phyloP scores from a whole-genome alignment of 192 early-diverging fungal genomes.

The Coemansia sp. region DNA sequence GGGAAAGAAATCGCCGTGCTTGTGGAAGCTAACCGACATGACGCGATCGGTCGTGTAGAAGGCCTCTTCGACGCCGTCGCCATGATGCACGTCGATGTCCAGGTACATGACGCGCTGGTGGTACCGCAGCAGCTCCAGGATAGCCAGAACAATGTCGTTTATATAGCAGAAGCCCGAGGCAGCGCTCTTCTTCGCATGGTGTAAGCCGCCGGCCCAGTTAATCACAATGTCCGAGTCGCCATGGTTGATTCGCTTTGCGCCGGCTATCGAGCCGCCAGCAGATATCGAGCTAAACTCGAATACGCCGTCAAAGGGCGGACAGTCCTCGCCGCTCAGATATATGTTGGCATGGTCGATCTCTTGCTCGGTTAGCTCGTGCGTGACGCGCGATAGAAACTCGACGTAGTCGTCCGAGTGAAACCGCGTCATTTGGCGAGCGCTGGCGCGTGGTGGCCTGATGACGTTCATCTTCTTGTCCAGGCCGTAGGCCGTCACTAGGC shows the following conservation, averaged over 20 bases:
- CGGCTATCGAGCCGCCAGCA: slow-evolving; percentile 93
- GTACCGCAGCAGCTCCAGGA: slow-evolving; percentile 82
- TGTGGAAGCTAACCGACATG: slow-evolving; percentile 99
- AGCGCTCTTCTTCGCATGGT: slow-evolving; percentile 95
- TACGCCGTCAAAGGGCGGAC: slow-evolving; percentile 95
- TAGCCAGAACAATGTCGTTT: slow-evolving; percentile 93
- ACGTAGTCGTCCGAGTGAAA: slow-evolving; percentile 96
- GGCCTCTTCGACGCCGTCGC: slow-evolving; percentile 98
- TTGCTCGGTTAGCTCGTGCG: slow-evolving; percentile 69
- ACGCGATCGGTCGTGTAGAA: slow-evolving; percentile 98
- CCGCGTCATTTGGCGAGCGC: slow-evolving; percentile 83
- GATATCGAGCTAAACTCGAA: slow-evolving; percentile 92
- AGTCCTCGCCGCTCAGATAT: slow-evolving; percentile 90
- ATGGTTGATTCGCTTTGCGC: slow-evolving; percentile 78
- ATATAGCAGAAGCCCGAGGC: slow-evolving; percentile 98
- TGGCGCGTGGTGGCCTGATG: slow-evolving; percentile 75
- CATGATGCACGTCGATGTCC: slow-evolving; percentile 99
- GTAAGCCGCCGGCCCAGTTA: slow-evolving; percentile 96
- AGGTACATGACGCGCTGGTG: slow-evolving; percentile 93
- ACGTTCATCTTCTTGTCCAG: slow-evolving; percentile 91
- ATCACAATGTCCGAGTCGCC: slow-evolving; percentile 90
- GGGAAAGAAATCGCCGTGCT: slow-evolving; percentile 98
- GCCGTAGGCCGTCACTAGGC: slow-evolving; percentile 89
- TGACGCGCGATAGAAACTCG: slow-evolving; percentile 80
- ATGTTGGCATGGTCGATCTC: slow-evolving; percentile 58